These are phyloP conservation scores for Naegleria gruberi DNA, from an alignment of 208 protist genomes.

Conservation along the genomic window DNA sequence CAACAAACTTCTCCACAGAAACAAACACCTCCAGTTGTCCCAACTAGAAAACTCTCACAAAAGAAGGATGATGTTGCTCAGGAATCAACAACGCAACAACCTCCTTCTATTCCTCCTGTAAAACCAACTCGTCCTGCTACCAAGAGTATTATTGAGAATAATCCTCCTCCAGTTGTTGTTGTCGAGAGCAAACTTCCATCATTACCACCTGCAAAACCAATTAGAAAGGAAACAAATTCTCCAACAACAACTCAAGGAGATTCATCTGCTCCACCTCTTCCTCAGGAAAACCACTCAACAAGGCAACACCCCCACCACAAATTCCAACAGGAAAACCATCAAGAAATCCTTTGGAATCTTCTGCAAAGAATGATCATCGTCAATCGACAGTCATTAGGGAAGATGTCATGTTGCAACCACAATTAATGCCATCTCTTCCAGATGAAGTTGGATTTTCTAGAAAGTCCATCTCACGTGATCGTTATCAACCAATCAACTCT, in stretches of 20 bases:
- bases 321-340: neutral
- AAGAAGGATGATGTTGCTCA: neutral
- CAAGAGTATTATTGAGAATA: too few species aligned
- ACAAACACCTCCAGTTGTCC: neutral
- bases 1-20: too few species aligned
- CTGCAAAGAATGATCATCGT: neutral
- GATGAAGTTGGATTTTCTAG: neutral
- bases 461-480: neutral
- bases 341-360: neutral
- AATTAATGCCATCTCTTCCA: neutral
- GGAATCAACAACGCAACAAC: neutral
- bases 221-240: too few species aligned
- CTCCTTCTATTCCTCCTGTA: neutral
- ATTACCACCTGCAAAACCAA: neutral
- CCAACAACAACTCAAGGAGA: too few species aligned
- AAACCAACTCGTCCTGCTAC: too few species aligned
- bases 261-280: too few species aligned
- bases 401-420: neutral
- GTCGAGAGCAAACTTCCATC: neutral
- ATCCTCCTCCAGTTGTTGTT: too few species aligned
- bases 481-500: neutral
- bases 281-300: neutral
- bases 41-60: neutral
- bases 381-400: neutral
- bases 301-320: neutral